Percentiles rank a stretch among this genome's conserved stretches.
Conservation (phyloP, 2,329 filamentous ascomycete genomes). For the Aspergillus tamarii region DNA sequence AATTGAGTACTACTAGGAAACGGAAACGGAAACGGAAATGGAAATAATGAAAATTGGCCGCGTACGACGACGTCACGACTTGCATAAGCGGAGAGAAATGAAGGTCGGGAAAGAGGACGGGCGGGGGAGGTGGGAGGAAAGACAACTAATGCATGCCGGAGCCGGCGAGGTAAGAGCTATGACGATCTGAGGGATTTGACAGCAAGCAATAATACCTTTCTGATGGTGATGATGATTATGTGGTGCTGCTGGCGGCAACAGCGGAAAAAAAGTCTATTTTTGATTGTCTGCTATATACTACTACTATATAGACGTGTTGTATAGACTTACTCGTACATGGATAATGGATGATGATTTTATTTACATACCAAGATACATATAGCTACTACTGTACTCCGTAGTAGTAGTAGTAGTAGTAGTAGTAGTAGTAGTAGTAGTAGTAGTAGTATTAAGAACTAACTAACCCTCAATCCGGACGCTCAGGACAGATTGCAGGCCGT, state of each 20-base stretch:
- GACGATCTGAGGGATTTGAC: conserved; percentile 16
- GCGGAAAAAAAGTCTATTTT: not conserved
- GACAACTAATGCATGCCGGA: conserved; percentile 5
- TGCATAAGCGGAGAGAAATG: conserved; percentile 3
- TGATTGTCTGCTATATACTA: not conserved
- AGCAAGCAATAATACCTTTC: not conserved
- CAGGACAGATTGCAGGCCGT: conserved; percentile 3
- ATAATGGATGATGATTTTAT: not conserved
- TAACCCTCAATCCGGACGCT: not conserved
- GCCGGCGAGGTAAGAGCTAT: conserved; percentile 11
- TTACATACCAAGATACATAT: too few relatives aligned
- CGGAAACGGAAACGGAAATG: not conserved
- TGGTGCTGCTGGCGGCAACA: conserved; percentile 2
- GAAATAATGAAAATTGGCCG: not conserved
- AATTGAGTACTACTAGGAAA: not conserved
- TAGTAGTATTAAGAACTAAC: too few relatives aligned
- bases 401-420: too few relatives aligned
- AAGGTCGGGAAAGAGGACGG: conserved; percentile 6
- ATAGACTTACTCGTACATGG: not conserved
- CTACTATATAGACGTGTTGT: not conserved
- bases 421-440: too few relatives aligned
- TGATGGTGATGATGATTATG: not conserved
- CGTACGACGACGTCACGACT: conserved; percentile 10
- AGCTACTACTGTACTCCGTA: too few relatives aligned
- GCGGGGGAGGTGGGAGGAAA: not conserved